Base-by-base conservation (phyloP, 306 rosid species). In the Vigna unguiculata region DNA sequence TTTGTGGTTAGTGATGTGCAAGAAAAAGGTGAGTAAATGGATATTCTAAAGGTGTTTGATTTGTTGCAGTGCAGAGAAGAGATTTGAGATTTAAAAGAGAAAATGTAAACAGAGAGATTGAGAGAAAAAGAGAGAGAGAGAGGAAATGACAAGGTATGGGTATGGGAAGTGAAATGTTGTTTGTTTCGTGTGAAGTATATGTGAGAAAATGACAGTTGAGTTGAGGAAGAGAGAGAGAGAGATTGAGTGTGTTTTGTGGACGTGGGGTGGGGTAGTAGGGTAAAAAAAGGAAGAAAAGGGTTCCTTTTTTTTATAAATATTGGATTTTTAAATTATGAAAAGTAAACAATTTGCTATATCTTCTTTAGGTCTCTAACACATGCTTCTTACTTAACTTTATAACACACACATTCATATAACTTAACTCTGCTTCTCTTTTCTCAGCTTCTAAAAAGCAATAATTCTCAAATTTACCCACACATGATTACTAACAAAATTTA, bases 131-230 rank as follows among this genome's bases (percentile, higher is more conserved):
- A 12, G 74, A 46, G 69, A 71, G 62, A 77, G 59, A 74, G 75
- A 76, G 28, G 28, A 28, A 81, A 83, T 86, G 91, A 86, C 93
- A 90, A 90, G 90, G 83, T 28, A 28, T n/a, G n/a, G n/a, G n/a
- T 87, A 85, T 91, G 96, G 90, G 96, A 85, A 93, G 94, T 87
- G 93, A 93, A 91, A 88, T 91, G 93, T 71, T 91, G 90, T 88
- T 88, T 91, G 93, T 89, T 90, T 90, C 86, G 96, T 88, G 96
- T 82, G 95, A 92, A 92, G 97, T 88, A 85, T 94, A 85, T 87
- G 97, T 77, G 93, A 88, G 97, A 92, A 87, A 92, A 95, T 89
- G 98, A 95, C 98, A 92, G 90, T 92, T 89, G 86, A 87, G 32
- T 28, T 4, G 32, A 28, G 90, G 79, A 58, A 76, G 51, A 14